Evolutionary conservation across 768 basidiomycete species (phyloP), one percentile per base, ranked within the genome.

Genomic region (Coprinopsis strossmayeri): DNA sequence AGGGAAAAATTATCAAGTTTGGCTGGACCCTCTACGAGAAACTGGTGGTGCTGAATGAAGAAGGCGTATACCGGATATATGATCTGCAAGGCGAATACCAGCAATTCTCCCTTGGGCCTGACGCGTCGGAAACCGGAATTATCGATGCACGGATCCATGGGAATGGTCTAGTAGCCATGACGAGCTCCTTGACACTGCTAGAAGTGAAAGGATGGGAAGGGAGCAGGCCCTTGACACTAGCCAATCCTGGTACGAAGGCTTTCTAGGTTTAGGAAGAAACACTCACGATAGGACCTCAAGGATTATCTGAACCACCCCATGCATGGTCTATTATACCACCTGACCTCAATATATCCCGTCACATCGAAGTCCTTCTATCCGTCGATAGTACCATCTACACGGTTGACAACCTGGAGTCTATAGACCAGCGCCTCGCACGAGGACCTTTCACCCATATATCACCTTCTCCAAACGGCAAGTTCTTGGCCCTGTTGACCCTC

Each of bases 141-240:
- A 70, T 91, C 43, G 88, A 93, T 44, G 94, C 91, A 2, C 77
- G 82, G 24, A 87, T 92, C 52, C 84, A 94, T 45, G 90, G 91
- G 53, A 81, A 76, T 52, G 96, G 95, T 0, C 64, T 98, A 30
- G 91, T 98, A 23, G 91, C 87, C 10, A 58, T 96, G 57, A 88
- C 90, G 0, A 82, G 82, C 2, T 78, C 81, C 7, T 63, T 95
- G 55, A 75, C 77, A 4, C 69, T 95, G 39, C 60, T 95, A 45
- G 93, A 98, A 61, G 83, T 95, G 48, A 88, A 88, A 62, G 90
- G 84, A 2, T 95, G 92, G 91, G 79, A 81, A 35, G 92, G 91
- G 12, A 78, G 69, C 4, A 77, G 87, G 50, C 83, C 90, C 1
- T 65, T 88, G 45, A 72, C 78, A 1, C 63, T 95, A 40, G 85